phyloP scores from a whole-genome alignment of 73 alveolate genomes.

The Strombidium stylifer region DNA sequence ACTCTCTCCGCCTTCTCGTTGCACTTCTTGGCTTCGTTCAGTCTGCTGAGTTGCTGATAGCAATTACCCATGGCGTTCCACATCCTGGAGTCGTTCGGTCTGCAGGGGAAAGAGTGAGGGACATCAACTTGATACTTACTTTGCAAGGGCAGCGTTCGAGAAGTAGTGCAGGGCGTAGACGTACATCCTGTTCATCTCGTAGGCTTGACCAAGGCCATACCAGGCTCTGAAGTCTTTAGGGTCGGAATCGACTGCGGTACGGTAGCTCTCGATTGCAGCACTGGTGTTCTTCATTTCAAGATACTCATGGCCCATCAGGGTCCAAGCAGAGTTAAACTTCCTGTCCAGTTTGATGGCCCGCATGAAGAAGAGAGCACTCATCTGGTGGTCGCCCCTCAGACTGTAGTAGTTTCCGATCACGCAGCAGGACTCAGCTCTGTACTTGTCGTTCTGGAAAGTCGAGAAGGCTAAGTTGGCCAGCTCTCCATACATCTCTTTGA shows the following conservation, averaged over 20 bases:
- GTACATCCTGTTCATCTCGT: slow-evolving; percentile 92
- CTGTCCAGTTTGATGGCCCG: slow-evolving; percentile 93
- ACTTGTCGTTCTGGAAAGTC: slow-evolving; percentile 94
- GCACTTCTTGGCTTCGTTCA: slow-evolving; percentile 93
- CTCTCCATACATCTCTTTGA: slow-evolving; percentile 98
- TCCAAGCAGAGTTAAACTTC: slow-evolving; percentile 94
- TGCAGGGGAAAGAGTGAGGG: neutral
- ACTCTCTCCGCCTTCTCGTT: slow-evolving; percentile 93
- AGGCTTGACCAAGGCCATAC: slow-evolving; percentile 96
- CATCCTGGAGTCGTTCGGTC: slow-evolving; percentile 98
- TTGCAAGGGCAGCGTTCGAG: slow-evolving; percentile 89
- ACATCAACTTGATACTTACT: neutral
- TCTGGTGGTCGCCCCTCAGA: slow-evolving; percentile 95
- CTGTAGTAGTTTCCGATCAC: slow-evolving; percentile 96
- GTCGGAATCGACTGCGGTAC: slow-evolving; percentile 98
- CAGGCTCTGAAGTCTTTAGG: slow-evolving; percentile 97
- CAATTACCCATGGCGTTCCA: slow-evolving; percentile 98
- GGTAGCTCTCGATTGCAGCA: slow-evolving; percentile 96
- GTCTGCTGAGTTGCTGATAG: slow-evolving; percentile 90
- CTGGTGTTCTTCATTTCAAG: slow-evolving; percentile 97
- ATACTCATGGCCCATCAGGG: slow-evolving; percentile 98
- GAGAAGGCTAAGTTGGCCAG: slow-evolving; percentile 94
- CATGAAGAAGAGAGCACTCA: slow-evolving; percentile 92
- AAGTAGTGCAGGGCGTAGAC: slow-evolving; percentile 94
- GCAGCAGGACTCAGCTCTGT: slow-evolving; percentile 98